These are phyloP conservation scores for Grosmannia serpens DNA, from an alignment of 2,329 filamentous ascomycete genomes.

Conservation along the genomic window DNA sequence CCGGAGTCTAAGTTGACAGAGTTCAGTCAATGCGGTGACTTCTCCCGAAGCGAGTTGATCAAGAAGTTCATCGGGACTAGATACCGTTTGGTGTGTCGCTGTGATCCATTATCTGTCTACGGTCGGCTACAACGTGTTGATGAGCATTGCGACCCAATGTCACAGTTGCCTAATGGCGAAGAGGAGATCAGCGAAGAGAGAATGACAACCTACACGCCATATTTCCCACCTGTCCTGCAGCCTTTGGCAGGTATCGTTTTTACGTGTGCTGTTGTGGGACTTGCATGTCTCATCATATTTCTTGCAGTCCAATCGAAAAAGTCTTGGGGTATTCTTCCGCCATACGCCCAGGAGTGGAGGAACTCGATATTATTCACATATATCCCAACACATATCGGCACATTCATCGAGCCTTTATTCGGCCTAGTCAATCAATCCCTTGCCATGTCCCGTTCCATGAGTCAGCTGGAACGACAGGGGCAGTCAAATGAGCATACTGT, in stretches of 20 bases:
- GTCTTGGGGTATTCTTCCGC: neutral
- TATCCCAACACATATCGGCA: neutral
- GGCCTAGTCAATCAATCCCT: neutral
- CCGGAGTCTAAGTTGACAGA: neutral
- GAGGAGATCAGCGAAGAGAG: neutral
- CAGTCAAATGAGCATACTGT: neutral
- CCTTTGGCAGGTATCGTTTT: neutral
- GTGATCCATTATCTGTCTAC: neutral
- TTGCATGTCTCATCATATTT: neutral
- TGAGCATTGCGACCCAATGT: neutral
- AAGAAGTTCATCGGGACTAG: neutral
- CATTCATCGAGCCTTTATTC: neutral
- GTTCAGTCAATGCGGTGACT: neutral
- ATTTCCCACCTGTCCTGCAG: neutral
- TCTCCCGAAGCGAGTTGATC: neutral
- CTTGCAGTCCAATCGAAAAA: neutral
- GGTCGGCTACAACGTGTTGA: neutral
- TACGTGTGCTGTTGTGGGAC: neutral
- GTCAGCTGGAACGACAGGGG: neutral
- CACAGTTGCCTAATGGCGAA: neutral
- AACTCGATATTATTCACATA: neutral
- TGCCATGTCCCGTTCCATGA: neutral
- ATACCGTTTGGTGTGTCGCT: neutral
- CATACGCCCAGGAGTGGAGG: neutral
- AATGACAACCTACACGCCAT: neutral